Base-by-base conservation (phyloP, 2,329 filamentous ascomycete genomes). In the Grosmannia huntii region DNA sequence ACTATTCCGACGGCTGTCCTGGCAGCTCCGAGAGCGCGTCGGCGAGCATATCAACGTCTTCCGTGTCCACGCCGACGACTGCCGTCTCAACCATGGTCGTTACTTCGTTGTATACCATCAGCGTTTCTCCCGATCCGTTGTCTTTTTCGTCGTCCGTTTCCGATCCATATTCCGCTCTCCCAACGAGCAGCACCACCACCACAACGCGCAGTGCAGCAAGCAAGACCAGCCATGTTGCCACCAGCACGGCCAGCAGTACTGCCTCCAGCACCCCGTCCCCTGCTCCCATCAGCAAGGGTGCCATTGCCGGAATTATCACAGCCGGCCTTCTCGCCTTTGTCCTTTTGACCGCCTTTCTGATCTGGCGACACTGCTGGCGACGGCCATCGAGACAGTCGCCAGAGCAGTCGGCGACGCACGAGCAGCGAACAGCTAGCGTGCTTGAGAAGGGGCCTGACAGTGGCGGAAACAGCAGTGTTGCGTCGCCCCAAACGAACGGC, bases 271-370 rank as follows among this genome's bases (percentile, higher is more conserved):
- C 50, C 36, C 19, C 52, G 62, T 56, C 61, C 59, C 6, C 60
- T 50, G 16, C 48, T 36, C n/a, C 14, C 46, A 60, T 70, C 2
- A 62, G 69, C 1, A 64, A 66, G 0, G 71, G 68, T 1, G 63
- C 67, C 23, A 68, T 73, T 46, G 66, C 69, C 5, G 73, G 72
- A 11, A 66, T 67, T 21, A 66, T 66, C 7, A 62, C 70, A 5
- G 69, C 67, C 5, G 67, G 66, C n/a, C 59, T 65, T 4, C 55
- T 68, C 23, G 62, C 66, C 23, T 55, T 70, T 6, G 61, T 65
- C 14, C 59, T 70, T 16, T 28, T 70, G 21, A 60, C 64, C 6
- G 50, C 68, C 38, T 31, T 68, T 7, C 6, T 60, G 4, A 25
- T 61, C 19, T 58, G 54, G 50, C 19, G 44, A 4, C 25, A 56